Conservation (phyloP, 169 alveolate species). For the Plasmodium inui region DNA sequence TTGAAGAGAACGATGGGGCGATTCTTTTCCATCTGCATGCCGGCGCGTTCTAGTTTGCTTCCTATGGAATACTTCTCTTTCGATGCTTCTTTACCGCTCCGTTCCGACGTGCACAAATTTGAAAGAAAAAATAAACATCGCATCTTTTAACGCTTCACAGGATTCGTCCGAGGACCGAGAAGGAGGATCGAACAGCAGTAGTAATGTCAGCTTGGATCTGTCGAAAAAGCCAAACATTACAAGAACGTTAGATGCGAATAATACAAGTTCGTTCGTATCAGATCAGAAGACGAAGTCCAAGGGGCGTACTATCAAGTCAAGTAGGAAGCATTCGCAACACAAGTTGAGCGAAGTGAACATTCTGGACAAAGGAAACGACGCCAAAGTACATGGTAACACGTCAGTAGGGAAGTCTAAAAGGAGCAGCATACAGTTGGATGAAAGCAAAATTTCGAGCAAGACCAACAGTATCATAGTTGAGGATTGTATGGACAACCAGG, state of each 20-base stretch:
- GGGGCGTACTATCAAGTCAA: slow-evolving; percentile 9
- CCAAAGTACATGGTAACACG: background rate
- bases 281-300: slow-evolving; percentile 18
- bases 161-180: slow-evolving; percentile 75
- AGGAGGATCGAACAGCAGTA: slow-evolving; percentile 48
- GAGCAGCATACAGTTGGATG: slow-evolving; percentile 1
- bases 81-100: background rate
- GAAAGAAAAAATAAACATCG: background rate
- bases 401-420: slow-evolving; percentile 13
- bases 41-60: background rate
- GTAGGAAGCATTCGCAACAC: slow-evolving; percentile 28
- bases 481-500: background rate
- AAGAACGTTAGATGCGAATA: slow-evolving; percentile 34
- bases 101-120: background rate
- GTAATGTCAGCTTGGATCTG: slow-evolving; percentile 44
- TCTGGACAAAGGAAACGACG: background rate
- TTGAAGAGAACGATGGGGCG: background rate
- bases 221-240: slow-evolving; percentile 32
- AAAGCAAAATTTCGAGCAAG: slow-evolving; percentile 24
- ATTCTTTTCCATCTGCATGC: background rate
- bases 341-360: slow-evolving; percentile 11
- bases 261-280: slow-evolving; percentile 28
- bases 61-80: background rate
- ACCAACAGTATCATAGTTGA: slow-evolving; percentile 26
- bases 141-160: slow-evolving; percentile 23